Conservation (phyloP, 352 stramenopile genomes). For the Phytophthora brassicae region DNA sequence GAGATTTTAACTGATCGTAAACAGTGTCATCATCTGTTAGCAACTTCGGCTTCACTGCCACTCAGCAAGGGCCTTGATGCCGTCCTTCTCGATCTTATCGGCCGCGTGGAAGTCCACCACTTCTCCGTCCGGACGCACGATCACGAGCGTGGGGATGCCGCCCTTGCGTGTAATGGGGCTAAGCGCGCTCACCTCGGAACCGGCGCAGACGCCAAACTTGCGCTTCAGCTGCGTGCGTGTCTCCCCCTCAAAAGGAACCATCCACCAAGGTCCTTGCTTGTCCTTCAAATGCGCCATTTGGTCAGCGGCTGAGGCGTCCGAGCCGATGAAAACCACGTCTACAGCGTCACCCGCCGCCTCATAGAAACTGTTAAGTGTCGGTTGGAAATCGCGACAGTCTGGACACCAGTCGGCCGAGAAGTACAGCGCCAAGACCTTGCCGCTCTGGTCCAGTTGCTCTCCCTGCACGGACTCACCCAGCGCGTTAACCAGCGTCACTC, state of each 20-base stretch:
- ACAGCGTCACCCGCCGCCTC: constrained; percentile 46
- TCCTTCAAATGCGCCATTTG: constrained; percentile 64
- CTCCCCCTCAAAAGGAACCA: constrained; percentile 65
- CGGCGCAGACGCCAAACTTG: constrained; percentile 77
- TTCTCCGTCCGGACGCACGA: constrained; percentile 62
- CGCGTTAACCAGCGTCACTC: constrained; percentile 58
- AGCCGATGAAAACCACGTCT: constrained; percentile 83
- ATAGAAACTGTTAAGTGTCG: constrained; percentile 77
- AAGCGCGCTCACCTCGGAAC: constrained; percentile 57
- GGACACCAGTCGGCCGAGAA: constrained; percentile 86
- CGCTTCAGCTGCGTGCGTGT: constrained; percentile 75
- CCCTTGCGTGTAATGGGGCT: constrained; percentile 61
- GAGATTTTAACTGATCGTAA: too few species aligned
- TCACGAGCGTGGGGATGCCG: constrained; percentile 74
- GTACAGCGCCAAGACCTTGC: constrained; percentile 72
- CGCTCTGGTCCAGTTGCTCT: constrained; percentile 42
- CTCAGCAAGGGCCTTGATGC: constrained; percentile 40
- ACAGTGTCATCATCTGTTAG: not conserved
- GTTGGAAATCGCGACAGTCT: constrained; percentile 80
- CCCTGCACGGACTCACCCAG: constrained; percentile 45
- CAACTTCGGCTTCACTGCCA: constrained; percentile 34
- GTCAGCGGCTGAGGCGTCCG: constrained; percentile 56
- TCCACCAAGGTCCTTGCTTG: constrained; percentile 80
- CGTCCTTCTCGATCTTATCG: constrained; percentile 60
- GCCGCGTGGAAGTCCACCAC: constrained; percentile 70